phyloP scores from a whole-genome alignment of 345 rosid species.

The Turritis glabra region DNA sequence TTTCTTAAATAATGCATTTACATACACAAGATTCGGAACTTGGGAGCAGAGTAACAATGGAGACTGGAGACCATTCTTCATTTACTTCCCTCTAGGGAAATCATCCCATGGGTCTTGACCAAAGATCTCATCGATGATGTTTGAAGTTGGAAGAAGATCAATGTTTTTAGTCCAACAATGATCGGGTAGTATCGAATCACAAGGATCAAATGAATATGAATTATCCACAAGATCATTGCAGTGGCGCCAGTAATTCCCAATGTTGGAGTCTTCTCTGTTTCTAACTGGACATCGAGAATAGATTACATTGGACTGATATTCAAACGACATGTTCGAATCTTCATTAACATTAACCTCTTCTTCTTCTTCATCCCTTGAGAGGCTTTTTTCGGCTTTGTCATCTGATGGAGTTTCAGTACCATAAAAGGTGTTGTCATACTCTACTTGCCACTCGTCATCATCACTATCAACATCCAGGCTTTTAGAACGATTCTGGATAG shows the following conservation, averaged over 20 bases:
- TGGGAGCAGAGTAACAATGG: conserved; percentile 3
- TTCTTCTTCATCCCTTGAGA: conserved; percentile 30
- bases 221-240: conserved; percentile 42
- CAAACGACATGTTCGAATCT: conserved; percentile 57
- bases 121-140: conserved; percentile 72
- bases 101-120: conserved; percentile 46
- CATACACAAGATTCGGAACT: conserved; percentile 26
- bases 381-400: conserved; percentile 40
- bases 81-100: conserved; percentile 28
- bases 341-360: conserved; percentile 31
- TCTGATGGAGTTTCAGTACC: conserved; percentile 42
- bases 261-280: conserved; percentile 30
- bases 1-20: conserved; percentile 28
- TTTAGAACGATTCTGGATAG: conserved; percentile 65
- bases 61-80: conserved; percentile 20
- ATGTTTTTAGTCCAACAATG: conserved; percentile 44
- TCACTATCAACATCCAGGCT: conserved; percentile 69
- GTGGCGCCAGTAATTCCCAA: conserved; percentile 36
- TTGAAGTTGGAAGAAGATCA: conserved; percentile 69
- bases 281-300: conserved; percentile 27
- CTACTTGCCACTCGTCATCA: conserved; percentile 75
- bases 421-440: conserved; percentile 29
- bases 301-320: conserved; percentile 40
- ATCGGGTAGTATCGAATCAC: conserved; percentile 45
- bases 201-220: conserved; percentile 46